These are phyloP conservation scores for Globisporangium mamillatum DNA, from an alignment of 352 stramenopile genomes.

Conservation along the genomic window DNA sequence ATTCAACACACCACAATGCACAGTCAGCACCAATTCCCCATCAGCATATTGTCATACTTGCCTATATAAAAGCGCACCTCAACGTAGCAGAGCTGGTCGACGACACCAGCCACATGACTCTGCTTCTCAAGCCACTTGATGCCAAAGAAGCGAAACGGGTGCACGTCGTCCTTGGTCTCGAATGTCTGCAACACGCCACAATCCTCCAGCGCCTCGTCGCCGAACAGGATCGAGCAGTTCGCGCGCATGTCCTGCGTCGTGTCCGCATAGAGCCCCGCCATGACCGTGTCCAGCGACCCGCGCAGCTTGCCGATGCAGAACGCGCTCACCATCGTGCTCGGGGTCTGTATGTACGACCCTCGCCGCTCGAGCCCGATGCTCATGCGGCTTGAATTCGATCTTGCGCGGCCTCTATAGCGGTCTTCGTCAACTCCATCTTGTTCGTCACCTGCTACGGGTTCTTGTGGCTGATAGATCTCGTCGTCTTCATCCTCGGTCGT, in stretches of 20 bases:
- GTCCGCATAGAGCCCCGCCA: constrained; percentile 51
- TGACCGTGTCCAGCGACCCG: constrained; percentile 47
- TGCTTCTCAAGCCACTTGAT: constrained; percentile 60
- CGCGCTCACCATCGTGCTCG: constrained; percentile 44
- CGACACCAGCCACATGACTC: constrained; percentile 22
- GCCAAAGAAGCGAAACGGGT: constrained; percentile 54
- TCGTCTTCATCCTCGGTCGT: background rate
- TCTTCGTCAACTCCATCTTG: constrained; percentile 17
- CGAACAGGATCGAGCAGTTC: constrained; percentile 54
- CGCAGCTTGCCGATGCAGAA: constrained; percentile 47
- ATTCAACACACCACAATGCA: background rate
- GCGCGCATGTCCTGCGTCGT: constrained; percentile 31
- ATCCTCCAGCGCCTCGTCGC: constrained; percentile 28
- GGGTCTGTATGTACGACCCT: constrained; percentile 19
- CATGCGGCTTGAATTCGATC: background rate
- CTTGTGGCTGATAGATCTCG: too few relatives aligned
- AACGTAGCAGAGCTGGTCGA: constrained; percentile 60
- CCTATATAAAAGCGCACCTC: constrained; percentile 27
- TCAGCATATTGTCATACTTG: background rate
- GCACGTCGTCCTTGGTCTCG: constrained; percentile 20
- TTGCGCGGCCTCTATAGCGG: background rate
- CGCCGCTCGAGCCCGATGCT: background rate
- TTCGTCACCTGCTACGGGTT: background rate
- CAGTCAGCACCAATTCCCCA: background rate
- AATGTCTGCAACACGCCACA: constrained; percentile 52